A percentile compares a stretch with the other conserved stretches of the same genome.
Conservation (phyloP, 345 rosid species). For the Aethionema arabicum region DNA sequence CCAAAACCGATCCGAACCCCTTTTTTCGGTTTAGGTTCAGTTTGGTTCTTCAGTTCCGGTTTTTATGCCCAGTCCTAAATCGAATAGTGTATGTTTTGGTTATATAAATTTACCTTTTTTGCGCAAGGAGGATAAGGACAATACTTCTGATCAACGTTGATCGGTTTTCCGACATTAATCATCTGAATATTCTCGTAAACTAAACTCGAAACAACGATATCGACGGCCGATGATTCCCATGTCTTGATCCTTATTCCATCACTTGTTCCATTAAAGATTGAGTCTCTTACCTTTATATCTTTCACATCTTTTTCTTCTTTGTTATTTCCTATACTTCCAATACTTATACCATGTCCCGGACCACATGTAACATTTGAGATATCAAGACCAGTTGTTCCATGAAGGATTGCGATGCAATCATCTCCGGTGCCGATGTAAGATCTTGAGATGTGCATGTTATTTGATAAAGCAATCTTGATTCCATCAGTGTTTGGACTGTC, state of each 20-base stretch:
- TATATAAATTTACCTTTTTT: too few relatives aligned
- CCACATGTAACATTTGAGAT: constrained; percentile 49
- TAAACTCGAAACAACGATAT: neutral
- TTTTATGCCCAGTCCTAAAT: too few relatives aligned
- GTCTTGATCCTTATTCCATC: constrained; percentile 15
- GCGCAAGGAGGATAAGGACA: neutral
- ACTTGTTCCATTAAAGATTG: constrained; percentile 1
- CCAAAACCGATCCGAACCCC: too few relatives aligned
- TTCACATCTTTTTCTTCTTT: neutral
- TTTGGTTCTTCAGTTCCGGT: too few relatives aligned
- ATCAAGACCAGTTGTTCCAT: constrained; percentile 40
- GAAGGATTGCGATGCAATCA: constrained; percentile 55
- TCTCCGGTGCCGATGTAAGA: constrained; percentile 50
- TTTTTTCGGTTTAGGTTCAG: too few relatives aligned
- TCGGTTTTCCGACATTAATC: neutral
- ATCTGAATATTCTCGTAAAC: neutral
- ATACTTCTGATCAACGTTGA: neutral
- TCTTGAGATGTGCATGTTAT: constrained; percentile 35
- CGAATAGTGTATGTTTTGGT: too few relatives aligned
- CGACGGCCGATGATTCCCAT: neutral
- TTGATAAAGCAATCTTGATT: constrained; percentile 53
- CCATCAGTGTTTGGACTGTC: constrained; percentile 30
- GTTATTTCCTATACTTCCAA: constrained; percentile 6
- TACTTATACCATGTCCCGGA: constrained; percentile 66
- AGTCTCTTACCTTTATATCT: neutral